These are phyloP conservation scores for Saussurea involucrata DNA, from an alignment of 129 eudicot species.

Conservation along the genomic window DNA sequence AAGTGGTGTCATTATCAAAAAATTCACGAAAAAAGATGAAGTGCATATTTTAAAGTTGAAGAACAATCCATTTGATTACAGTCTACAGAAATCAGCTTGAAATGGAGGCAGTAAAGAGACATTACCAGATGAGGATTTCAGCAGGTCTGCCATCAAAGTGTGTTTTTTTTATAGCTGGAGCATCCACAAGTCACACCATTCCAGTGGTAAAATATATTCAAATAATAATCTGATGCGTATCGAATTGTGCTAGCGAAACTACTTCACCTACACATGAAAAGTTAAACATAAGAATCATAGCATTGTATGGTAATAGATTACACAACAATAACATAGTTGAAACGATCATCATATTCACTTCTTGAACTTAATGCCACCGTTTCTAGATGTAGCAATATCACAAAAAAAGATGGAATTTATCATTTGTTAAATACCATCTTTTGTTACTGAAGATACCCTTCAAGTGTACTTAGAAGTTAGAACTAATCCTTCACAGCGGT, in stretches of 20 bases:
- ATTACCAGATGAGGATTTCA: slow-evolving; percentile 6
- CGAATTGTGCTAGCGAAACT: slow-evolving; percentile 10
- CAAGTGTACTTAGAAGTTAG: not conserved
- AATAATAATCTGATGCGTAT: slow-evolving; percentile 9
- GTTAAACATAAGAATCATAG: not conserved
- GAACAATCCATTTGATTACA: not conserved
- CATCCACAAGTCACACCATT: slow-evolving; percentile 1
- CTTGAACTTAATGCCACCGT: not conserved
- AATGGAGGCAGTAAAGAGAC: not conserved
- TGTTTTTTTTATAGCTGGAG: not conserved
- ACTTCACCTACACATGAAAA: slow-evolving; percentile 7
- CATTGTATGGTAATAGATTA: not conserved
- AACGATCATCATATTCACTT: slow-evolving; percentile 5
- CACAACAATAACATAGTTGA: not conserved
- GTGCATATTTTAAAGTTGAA: too few relatives aligned
- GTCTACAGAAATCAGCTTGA: not conserved
- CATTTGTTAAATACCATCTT: not conserved
- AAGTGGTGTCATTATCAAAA: too few relatives aligned
- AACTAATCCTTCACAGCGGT: not conserved
- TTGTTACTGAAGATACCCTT: not conserved
- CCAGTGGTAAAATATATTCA: not conserved
- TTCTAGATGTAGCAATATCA: not conserved
- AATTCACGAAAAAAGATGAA: too few relatives aligned
- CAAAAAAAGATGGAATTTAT: not conserved
- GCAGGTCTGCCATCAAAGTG: not conserved